Evolutionary conservation across 2,329 filamentous ascomycete species (phyloP).

Genomic region (Colletotrichum sp.): DNA sequence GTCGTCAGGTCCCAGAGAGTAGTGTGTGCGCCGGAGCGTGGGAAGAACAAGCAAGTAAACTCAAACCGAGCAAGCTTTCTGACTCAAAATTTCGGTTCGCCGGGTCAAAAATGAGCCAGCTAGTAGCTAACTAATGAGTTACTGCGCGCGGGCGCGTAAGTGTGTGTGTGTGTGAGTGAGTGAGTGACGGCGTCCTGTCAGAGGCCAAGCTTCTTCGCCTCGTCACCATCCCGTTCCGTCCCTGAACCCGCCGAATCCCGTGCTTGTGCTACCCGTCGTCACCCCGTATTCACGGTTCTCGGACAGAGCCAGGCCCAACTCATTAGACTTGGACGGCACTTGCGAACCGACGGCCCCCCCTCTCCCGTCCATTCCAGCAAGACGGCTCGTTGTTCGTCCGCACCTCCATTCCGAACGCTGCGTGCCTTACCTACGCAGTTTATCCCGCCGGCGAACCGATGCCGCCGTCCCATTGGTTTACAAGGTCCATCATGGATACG

Average conservation of each 20-base stretch:
- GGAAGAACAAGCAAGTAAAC: constrained; percentile 11
- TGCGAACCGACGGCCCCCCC: background rate
- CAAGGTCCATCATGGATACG: background rate
- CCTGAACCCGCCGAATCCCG: background rate
- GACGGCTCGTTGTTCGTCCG: background rate
- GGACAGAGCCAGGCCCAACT: background rate
- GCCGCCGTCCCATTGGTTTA: background rate
- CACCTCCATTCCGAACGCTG: background rate
- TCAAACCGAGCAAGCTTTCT: constrained; percentile 18
- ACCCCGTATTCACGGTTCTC: background rate
- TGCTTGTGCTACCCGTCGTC: background rate
- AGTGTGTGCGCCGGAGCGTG: background rate
- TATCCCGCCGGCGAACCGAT: background rate
- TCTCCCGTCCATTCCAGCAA: background rate
- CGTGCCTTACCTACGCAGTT: background rate
- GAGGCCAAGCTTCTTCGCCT: background rate
- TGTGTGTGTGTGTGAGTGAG: background rate
- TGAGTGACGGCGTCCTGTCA: background rate
- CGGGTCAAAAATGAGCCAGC: background rate
- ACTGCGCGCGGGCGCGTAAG: background rate
- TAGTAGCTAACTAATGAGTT: background rate
- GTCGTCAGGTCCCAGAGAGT: background rate
- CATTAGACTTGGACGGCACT: background rate
- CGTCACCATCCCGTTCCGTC: background rate
- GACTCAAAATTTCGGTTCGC: constrained; percentile 1